phyloP scores from a whole-genome alignment of 805 yeast genomes.

The Hanseniaspora singularis region DNA sequence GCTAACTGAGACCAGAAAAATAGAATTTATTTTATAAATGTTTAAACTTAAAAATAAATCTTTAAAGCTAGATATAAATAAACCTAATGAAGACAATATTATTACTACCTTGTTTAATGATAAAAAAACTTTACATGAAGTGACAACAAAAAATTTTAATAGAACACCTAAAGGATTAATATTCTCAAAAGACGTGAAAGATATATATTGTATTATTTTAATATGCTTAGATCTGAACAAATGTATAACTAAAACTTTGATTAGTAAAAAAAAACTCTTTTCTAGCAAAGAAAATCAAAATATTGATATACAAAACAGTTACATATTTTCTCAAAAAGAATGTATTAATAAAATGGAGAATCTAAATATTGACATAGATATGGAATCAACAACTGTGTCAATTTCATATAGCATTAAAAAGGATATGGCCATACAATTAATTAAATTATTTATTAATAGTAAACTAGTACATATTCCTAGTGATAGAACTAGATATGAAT shows the following conservation, averaged over 20 bases:
- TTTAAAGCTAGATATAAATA: background rate
- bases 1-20: too few relatives aligned
- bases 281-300: slow-evolving; percentile 20
- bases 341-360: slow-evolving; percentile 44
- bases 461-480: slow-evolving; percentile 62
- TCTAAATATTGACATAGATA: slow-evolving; percentile 38
- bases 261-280: slow-evolving; percentile 19
- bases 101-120: too few relatives aligned
- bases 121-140: slow-evolving; percentile 31
- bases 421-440: slow-evolving; percentile 37
- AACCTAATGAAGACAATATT: too few relatives aligned
- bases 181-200: slow-evolving; percentile 45
- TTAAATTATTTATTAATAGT: slow-evolving; percentile 45
- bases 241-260: slow-evolving; percentile 18
- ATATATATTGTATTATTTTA: slow-evolving; percentile 44
- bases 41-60: background rate
- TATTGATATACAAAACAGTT: slow-evolving; percentile 31
- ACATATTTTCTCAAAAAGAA: slow-evolving; percentile 38
- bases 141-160: slow-evolving; percentile 35
- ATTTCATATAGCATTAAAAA: slow-evolving; percentile 44
- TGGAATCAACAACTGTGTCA: slow-evolving; percentile 39
- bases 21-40: background rate
- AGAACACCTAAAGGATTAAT: slow-evolving; percentile 44
- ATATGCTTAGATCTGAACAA: slow-evolving; percentile 33
- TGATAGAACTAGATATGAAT: slow-evolving; percentile 48